These are phyloP conservation scores for Kodamaea arcana DNA, from an alignment of 1,139 yeast genomes.

Conservation along the genomic window DNA sequence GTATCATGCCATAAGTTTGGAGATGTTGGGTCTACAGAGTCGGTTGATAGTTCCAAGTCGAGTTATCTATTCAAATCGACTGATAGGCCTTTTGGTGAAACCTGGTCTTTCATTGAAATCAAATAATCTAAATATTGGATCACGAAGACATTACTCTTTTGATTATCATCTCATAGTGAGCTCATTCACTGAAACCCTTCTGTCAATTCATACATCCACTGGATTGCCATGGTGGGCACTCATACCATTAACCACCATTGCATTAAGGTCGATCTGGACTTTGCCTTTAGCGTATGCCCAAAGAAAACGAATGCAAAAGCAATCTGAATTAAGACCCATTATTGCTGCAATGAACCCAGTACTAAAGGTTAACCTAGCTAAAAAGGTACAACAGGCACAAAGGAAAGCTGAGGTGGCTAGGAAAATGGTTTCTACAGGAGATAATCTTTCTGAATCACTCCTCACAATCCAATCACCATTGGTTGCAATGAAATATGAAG, in stretches of 20 bases:
- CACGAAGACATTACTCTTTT: constrained; percentile 9
- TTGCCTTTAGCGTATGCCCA: constrained; percentile 76
- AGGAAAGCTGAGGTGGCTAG: constrained; percentile 22
- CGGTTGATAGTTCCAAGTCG: no score
- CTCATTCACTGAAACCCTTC: constrained; percentile 41
- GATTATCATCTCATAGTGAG: constrained; percentile 23
- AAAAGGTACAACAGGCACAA: constrained; percentile 40
- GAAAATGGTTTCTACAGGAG: constrained; percentile 1
- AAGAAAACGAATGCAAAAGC: constrained; percentile 64
- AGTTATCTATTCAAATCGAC: not conserved
- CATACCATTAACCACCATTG: constrained; percentile 70
- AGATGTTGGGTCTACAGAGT: no score
- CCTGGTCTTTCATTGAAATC: no score
- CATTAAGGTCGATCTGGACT: constrained; percentile 62
- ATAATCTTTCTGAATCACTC: constrained; percentile 9
- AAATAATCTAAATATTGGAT: no score
- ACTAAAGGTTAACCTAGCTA: constrained; percentile 65
- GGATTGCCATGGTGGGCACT: constrained; percentile 83
- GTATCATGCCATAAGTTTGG: not conserved
- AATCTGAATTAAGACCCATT: constrained; percentile 64
- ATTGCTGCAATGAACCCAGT: constrained; percentile 75
- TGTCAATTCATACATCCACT: constrained; percentile 46
- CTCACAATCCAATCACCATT: constrained; percentile 25
- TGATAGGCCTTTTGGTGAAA: no score
- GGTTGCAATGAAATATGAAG: constrained; percentile 65